phyloP scores from a whole-genome alignment of 108 stramenopile species.

The Aurantiochytrium sp. region DNA sequence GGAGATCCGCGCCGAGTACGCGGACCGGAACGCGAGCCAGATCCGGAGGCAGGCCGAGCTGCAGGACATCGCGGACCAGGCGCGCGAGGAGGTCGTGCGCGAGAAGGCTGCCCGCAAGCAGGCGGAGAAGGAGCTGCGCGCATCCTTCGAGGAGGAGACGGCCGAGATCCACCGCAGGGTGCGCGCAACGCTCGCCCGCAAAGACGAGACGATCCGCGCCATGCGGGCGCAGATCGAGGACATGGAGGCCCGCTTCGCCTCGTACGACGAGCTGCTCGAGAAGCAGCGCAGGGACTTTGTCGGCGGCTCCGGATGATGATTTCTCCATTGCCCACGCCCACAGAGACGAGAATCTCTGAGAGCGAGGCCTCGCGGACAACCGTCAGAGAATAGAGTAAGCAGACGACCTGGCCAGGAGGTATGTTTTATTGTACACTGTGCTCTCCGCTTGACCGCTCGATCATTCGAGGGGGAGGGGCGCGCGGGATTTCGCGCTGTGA shows the following conservation, averaged over 20 bases:
- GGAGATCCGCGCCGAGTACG: background rate
- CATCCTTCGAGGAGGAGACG: background rate
- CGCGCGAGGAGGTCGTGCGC: background rate
- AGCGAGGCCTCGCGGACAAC: too few relatives aligned
- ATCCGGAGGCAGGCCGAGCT: background rate
- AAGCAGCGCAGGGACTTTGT: conserved; percentile 7
- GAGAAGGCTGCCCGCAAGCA: background rate
- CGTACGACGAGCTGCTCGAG: background rate
- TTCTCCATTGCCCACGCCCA: too few relatives aligned
- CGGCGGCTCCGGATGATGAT: too few relatives aligned
- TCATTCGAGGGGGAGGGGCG: too few relatives aligned
- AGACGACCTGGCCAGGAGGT: too few relatives aligned
- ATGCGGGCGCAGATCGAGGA: conserved; percentile 12
- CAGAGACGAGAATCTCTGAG: too few relatives aligned
- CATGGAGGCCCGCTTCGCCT: background rate
- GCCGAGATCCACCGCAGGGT: background rate
- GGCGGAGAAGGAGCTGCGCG: background rate
- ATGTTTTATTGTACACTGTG: too few relatives aligned
- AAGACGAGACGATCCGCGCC: conserved; percentile 17
- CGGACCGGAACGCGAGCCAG: background rate
- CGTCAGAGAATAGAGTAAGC: too few relatives aligned
- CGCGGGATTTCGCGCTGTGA: too few relatives aligned
- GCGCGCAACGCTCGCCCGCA: background rate
- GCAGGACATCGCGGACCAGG: background rate
- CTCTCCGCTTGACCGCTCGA: too few relatives aligned